phyloP scores from a whole-genome alignment of 345 rosid genomes.

The Diplotaxis tenuifolia region DNA sequence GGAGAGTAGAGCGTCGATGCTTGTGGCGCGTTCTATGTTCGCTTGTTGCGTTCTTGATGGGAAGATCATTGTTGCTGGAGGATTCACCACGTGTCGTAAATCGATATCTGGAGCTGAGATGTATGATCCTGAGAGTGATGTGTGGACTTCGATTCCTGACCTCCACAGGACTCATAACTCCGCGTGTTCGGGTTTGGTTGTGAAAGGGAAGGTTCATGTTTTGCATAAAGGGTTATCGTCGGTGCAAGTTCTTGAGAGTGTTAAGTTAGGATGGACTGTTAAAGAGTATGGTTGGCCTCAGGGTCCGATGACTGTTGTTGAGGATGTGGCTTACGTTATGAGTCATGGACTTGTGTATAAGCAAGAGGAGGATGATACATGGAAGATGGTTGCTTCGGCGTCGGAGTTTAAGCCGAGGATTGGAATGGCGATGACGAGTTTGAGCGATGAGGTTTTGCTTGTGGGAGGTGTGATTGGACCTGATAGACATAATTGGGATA shows the following conservation, averaged over 20 bases:
- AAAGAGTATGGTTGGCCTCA: slow-evolving; percentile 79
- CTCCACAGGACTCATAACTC: slow-evolving; percentile 87
- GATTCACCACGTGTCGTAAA: slow-evolving; percentile 83
- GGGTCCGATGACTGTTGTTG: slow-evolving; percentile 85
- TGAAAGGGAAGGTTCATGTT: slow-evolving; percentile 72
- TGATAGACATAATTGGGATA: slow-evolving; percentile 70
- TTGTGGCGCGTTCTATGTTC: slow-evolving; percentile 94
- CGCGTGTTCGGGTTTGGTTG: slow-evolving; percentile 77
- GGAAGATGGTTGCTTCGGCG: slow-evolving; percentile 63
- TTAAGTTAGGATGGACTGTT: slow-evolving; percentile 66
- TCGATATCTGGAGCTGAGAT: slow-evolving; percentile 91
- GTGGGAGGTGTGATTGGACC: slow-evolving; percentile 96
- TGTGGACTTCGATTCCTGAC: slow-evolving; percentile 80
- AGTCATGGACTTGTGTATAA: slow-evolving; percentile 62
- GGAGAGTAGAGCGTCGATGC: slow-evolving; percentile 71
- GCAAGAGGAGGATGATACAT: slow-evolving; percentile 48
- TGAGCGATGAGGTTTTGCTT: slow-evolving; percentile 68
- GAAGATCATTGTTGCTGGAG: slow-evolving; percentile 88
- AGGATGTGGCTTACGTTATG: slow-evolving; percentile 65
- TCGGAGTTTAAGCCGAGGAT: slow-evolving; percentile 85
- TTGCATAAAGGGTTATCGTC: slow-evolving; percentile 85
- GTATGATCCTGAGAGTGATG: slow-evolving; percentile 77
- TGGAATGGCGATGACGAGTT: slow-evolving; percentile 72
- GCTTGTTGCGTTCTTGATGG: slow-evolving; percentile 86
- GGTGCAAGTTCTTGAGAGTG: slow-evolving; percentile 74